These are phyloP conservation scores for Fennellomyces sp. DNA, from an alignment of 371 early-diverging fungal genomes.

Conservation along the genomic window DNA sequence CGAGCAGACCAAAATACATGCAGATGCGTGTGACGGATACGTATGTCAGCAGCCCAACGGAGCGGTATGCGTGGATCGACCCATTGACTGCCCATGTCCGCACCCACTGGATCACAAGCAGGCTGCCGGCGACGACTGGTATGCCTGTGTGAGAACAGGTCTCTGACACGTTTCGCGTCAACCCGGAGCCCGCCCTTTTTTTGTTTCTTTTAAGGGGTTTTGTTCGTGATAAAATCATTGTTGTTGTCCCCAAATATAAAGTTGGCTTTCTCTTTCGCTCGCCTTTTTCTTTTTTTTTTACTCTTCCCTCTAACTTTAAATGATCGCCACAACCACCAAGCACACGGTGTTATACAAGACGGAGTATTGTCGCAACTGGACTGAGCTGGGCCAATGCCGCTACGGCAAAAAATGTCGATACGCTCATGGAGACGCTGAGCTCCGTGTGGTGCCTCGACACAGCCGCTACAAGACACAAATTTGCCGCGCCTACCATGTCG, in stretches of 20 bases:
- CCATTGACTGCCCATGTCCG: background rate
- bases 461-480: conserved; percentile 94
- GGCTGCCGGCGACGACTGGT: background rate
- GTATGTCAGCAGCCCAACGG: too few relatives aligned
- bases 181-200: background rate
- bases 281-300: conserved; percentile 13
- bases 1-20: too few relatives aligned
- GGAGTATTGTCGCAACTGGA: conserved; percentile 92
- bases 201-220: conserved; percentile 11
- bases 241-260: background rate
- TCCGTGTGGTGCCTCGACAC: conserved; percentile 85
- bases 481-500: conserved; percentile 88
- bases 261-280: conserved; percentile 1
- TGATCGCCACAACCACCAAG: conserved; percentile 32
- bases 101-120: conserved; percentile 2
- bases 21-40: too few relatives aligned
- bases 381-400: conserved; percentile 87
- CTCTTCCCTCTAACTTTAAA: background rate
- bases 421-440: conserved; percentile 88
- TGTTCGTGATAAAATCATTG: conserved; percentile 6
- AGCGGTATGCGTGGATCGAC: background rate
- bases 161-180: background rate
- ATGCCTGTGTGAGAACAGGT: background rate
- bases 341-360: conserved; percentile 91
- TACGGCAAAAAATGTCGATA: conserved; percentile 92